phyloP scores from a whole-genome alignment of 768 basidiomycete species.

The Tylopilus felleus region DNA sequence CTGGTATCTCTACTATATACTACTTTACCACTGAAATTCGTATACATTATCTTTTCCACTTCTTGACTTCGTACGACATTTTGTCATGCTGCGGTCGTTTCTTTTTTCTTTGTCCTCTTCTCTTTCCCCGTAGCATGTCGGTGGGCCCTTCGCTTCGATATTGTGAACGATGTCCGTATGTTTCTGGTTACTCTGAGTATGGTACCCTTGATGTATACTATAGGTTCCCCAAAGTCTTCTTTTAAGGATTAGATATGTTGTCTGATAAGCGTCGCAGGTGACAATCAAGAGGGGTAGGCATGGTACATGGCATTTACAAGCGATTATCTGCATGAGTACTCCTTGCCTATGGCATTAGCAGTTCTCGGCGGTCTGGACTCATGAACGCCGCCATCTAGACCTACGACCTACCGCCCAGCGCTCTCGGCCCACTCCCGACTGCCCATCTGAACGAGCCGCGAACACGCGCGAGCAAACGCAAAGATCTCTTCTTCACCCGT shows the following conservation, averaged over 20 bases:
- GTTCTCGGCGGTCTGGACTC: neutral
- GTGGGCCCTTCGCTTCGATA: constrained; percentile 5
- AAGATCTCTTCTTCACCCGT: constrained; percentile 96
- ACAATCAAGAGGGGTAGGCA: neutral
- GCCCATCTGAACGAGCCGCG: constrained; percentile 84
- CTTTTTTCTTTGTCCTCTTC: neutral
- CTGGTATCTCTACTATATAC: constrained; percentile 35
- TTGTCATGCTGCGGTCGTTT: constrained; percentile 12
- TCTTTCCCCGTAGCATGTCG: neutral
- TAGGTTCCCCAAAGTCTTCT: constrained; percentile 1
- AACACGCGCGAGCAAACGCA: constrained; percentile 93
- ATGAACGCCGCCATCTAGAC: neutral
- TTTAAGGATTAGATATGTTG: neutral
- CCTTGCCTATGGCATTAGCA: neutral
- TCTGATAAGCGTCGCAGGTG: neutral
- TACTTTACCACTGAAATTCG: constrained; percentile 29
- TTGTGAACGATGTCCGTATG: constrained; percentile 7
- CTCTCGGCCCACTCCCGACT: constrained; percentile 79
- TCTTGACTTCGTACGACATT: constrained; percentile 7
- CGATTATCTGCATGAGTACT: neutral
- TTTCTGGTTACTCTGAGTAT: constrained; percentile 13
- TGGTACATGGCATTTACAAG: neutral
- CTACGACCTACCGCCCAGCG: constrained; percentile 24
- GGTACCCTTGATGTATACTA: constrained; percentile 28
- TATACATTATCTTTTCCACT: constrained; percentile 12